Conservation (phyloP, 352 stramenopile genomes). For the Globisporangium iwayamae region DNA sequence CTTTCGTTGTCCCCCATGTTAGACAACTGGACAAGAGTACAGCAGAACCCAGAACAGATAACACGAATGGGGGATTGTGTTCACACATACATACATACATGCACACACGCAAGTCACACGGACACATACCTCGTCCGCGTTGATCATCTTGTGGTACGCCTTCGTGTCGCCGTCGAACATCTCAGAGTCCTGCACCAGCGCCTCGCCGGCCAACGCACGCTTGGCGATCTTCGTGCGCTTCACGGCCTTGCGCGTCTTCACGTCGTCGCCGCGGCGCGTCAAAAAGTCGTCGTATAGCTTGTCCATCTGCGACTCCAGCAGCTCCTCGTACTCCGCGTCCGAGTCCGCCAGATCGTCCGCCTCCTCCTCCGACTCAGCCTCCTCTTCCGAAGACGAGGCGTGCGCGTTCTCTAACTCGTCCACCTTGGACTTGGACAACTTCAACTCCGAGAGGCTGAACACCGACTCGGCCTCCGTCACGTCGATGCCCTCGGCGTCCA, state of each 20-base stretch:
- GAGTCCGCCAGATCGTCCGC: slow-evolving; percentile 50
- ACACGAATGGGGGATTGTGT: slow-evolving; percentile 77
- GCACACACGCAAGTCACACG: slow-evolving; percentile 3
- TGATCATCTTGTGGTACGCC: slow-evolving; percentile 86
- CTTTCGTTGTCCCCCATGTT: slow-evolving; percentile 81
- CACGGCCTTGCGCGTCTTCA: slow-evolving; percentile 80
- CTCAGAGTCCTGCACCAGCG: slow-evolving; percentile 69
- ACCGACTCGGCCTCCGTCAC: slow-evolving; percentile 74
- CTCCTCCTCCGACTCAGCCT: slow-evolving; percentile 30
- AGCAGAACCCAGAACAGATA: slow-evolving; percentile 88
- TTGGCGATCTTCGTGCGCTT: slow-evolving; percentile 86
- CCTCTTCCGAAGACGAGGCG: slow-evolving; percentile 38
- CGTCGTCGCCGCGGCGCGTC: slow-evolving; percentile 67
- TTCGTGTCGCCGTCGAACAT: slow-evolving; percentile 83
- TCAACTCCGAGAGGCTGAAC: slow-evolving; percentile 79
- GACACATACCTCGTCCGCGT: slow-evolving; percentile 76
- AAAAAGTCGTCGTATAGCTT: slow-evolving; percentile 84
- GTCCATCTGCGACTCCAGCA: slow-evolving; percentile 83
- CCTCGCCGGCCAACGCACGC: slow-evolving; percentile 73
- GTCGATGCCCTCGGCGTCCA: slow-evolving; percentile 82
- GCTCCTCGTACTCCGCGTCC: slow-evolving; percentile 76
- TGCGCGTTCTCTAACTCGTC: slow-evolving; percentile 73
- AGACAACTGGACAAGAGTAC: slow-evolving; percentile 92
- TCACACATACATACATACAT: slow-evolving; percentile 20
- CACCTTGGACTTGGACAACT: slow-evolving; percentile 73